phyloP scores from a whole-genome alignment of 257 asterid species.

The Fraxinus anomala region DNA sequence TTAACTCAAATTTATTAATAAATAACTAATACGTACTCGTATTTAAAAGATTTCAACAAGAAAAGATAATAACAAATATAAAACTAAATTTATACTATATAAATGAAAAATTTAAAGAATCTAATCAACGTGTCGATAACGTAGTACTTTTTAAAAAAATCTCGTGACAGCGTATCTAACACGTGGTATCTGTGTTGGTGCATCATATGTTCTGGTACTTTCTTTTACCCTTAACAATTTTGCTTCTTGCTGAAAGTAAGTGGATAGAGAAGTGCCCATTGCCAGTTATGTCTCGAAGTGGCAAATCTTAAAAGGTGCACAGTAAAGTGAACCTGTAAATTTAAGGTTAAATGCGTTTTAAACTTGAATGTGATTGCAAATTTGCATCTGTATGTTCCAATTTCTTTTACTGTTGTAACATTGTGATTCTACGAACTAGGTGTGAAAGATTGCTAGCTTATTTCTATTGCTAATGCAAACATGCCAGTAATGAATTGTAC shows the following conservation, averaged over 20 bases:
- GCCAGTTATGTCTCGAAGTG: background rate
- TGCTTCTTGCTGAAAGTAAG: background rate
- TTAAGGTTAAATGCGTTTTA: background rate
- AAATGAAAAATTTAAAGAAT: too few species aligned
- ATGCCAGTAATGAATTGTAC: slow-evolving; percentile 11
- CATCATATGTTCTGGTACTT: background rate
- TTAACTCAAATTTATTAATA: too few species aligned
- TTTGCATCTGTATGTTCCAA: background rate
- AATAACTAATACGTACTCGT: too few species aligned
- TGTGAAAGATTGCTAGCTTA: background rate
- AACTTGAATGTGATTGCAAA: background rate
- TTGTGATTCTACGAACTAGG: background rate
- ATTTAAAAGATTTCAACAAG: too few species aligned
- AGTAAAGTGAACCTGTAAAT: background rate
- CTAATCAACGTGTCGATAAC: too few species aligned
- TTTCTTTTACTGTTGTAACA: background rate
- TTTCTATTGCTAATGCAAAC: background rate
- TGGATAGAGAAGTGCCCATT: background rate
- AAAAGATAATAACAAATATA: too few species aligned
- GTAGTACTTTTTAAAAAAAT: too few species aligned
- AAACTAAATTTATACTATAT: too few species aligned
- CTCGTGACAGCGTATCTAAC: too few species aligned
- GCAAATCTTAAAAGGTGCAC: background rate
- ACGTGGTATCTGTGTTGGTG: too few species aligned
- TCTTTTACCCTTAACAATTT: background rate